Conservation (phyloP, 345 rosid species). For the Pseudoturritis turrita region DNA sequence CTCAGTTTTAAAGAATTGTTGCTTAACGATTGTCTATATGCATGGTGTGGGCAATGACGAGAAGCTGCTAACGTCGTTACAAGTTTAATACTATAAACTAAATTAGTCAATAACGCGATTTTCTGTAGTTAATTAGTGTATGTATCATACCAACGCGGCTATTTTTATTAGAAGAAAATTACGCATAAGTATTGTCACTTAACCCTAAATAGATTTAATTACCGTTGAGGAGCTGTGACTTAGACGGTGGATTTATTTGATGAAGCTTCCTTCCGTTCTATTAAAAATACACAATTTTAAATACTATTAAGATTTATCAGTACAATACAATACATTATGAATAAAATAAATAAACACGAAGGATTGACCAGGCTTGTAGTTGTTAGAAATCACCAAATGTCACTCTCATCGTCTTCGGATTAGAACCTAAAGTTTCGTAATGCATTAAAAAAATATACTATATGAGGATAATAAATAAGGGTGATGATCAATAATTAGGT, state of each 20-base stretch:
- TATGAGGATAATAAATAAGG: no score
- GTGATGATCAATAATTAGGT: no score
- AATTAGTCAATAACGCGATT: neutral
- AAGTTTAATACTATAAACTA: neutral
- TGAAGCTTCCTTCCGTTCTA: neutral
- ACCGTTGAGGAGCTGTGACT: neutral
- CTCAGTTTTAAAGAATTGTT: neutral
- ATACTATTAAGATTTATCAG: neutral
- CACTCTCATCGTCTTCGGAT: neutral
- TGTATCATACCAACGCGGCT: neutral
- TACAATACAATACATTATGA: no score
- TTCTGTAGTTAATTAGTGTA: neutral
- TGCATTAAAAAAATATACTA: no score
- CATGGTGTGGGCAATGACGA: conserved; percentile 5
- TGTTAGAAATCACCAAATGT: neutral
- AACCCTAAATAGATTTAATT: neutral
- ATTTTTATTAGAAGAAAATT: neutral
- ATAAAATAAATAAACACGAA: neutral
- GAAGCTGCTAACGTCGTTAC: neutral
- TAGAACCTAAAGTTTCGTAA: neutral
- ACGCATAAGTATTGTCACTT: neutral
- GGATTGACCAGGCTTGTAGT: neutral
- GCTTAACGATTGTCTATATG: neutral
- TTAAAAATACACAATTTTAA: neutral
- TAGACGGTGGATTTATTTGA: neutral